Base-by-base conservation (phyloP, 352 stramenopile genomes). In the Globisporangium heterothallicum region DNA sequence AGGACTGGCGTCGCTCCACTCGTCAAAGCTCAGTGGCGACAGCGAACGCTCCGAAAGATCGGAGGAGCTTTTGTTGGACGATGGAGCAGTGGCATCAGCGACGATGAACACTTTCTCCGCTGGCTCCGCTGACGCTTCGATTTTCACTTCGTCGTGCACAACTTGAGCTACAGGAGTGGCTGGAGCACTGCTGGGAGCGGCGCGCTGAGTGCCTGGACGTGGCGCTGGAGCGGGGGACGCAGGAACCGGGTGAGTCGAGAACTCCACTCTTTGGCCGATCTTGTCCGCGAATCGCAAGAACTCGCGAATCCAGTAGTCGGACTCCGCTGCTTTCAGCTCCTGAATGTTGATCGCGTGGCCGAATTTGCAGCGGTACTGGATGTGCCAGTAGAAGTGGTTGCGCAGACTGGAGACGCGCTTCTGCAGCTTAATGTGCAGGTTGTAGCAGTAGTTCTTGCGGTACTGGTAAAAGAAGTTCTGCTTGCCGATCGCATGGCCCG, bases 381-480 rank as follows among this genome's bases (percentile, higher is more conserved):
- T 71, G 63, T 89, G 76, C 80, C 80, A 92, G 58, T 88, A 89
- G 49, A 83, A 92, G 44, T 88, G 75, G 66, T 92, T 87, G 55
- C 80, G 80, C 26, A 89, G 62, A 50, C 68, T 88, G 22, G 78
- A 84, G n/a, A 89, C 58, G 57, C 80, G 75, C 51, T 86, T 88
- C 62, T 92, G 80, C 13, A 86, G 67, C 52, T 88, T 86, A 36
- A 82, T 68, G 65, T 92, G 75, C 41, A 84, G 63, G 43, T 86
- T 88, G 68, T 86, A 92, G 59, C 71, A 84, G 61, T 84, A 85
- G 52, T 38, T 73, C 38, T 82, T 86, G 40, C 62, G 62, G 35
- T 61, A 60, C 49, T 84, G 70, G 62, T 77, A 88, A 42, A 67
- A 72, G 41, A 87, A 91, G 44, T 84, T 88, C 53, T 91, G 80